A percentile compares a stretch with the other conserved stretches of the same genome.
These are phyloP conservation scores for Suillus discolor DNA, from an alignment of 768 basidiomycete species.

Conservation along the genomic window DNA sequence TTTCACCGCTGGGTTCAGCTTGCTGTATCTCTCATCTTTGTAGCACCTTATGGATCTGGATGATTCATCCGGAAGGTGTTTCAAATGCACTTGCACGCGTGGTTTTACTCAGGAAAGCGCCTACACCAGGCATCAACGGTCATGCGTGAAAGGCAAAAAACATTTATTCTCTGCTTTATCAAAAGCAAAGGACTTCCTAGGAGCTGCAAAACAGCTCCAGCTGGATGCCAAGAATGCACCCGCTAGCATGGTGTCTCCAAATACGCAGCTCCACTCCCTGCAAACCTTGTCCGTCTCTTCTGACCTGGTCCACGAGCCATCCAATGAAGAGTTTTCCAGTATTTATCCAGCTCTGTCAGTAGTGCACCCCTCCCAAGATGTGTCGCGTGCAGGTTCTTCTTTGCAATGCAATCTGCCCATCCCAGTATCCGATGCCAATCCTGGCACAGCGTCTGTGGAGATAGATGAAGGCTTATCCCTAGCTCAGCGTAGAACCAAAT, in stretches of 20 bases:
- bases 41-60: neutral
- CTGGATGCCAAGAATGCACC: neutral
- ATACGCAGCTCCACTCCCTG: neutral
- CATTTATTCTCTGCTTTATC: neutral
- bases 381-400: neutral
- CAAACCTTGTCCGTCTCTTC: no score
- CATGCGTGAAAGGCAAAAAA: neutral
- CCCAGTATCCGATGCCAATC: neutral
- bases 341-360: no score
- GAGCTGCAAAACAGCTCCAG: neutral
- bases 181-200: neutral
- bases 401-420: no score
- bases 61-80: neutral
- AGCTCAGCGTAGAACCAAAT: neutral
- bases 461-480: neutral
- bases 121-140: neutral
- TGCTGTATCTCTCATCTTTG: no score
- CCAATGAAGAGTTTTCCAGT: no score
- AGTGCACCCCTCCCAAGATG: no score
- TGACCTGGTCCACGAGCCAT: no score
- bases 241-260: neutral
- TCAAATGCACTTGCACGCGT: neutral
- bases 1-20: no score
- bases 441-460: neutral
- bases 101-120: neutral